Conservation (phyloP, 75 land plant species). For the Selaginella tamariscina region DNA sequence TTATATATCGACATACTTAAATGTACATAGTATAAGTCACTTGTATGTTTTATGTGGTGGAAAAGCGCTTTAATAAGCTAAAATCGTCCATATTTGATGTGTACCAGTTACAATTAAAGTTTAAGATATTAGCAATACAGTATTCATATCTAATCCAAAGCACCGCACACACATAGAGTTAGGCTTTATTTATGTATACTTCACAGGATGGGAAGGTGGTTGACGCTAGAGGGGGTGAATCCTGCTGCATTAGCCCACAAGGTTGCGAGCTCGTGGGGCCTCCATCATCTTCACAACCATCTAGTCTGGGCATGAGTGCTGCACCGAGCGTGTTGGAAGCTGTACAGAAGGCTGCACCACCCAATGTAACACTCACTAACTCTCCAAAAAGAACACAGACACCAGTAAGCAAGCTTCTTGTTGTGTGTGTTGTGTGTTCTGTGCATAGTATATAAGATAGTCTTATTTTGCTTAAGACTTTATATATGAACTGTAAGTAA, state of each 20-base stretch:
- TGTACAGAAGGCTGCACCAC: conserved; percentile 14
- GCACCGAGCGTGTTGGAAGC: conserved; percentile 47
- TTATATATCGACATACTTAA: too few species aligned
- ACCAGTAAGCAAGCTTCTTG: neutral
- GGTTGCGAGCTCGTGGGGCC: conserved; percentile 64
- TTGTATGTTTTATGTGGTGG: conserved; percentile 55
- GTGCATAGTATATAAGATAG: too few species aligned
- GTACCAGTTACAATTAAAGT: too few species aligned
- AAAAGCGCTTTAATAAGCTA: neutral
- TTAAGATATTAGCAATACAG: too few species aligned
- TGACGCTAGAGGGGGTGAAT: conserved; percentile 89
- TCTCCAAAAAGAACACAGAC: neutral
- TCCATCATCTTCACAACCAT: conserved; percentile 47
- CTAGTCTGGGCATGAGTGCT: conserved; percentile 34
- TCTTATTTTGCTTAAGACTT: neutral
- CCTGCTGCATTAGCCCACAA: conserved; percentile 83
- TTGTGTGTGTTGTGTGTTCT: too few species aligned
- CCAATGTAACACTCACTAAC: too few species aligned
- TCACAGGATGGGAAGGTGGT: too few species aligned
- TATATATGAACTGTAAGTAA: conserved; percentile 1
- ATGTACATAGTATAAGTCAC: too few species aligned
- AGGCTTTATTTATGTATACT: too few species aligned
- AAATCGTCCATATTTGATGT: too few species aligned
- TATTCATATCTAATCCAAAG: too few species aligned
- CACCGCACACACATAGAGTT: too few species aligned